phyloP scores from a whole-genome alignment of 202 grass and related monocot species.

The Brachypodium distachyon region DNA sequence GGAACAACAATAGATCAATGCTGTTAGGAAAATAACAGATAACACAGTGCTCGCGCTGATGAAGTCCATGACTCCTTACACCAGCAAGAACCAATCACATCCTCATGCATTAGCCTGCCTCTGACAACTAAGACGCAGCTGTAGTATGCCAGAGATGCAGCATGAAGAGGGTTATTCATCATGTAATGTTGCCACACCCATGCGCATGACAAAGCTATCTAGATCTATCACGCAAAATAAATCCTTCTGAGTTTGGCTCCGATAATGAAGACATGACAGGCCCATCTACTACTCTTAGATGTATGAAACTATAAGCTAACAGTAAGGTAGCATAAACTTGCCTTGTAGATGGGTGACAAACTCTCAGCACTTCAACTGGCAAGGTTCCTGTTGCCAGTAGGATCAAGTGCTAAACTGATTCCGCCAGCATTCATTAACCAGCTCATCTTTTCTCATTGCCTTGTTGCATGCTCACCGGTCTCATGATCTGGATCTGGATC shows the following conservation, averaged over 20 bases:
- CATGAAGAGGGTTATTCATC: neutral
- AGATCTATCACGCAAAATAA: too few relatives aligned
- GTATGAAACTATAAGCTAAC: too few relatives aligned
- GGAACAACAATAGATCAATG: neutral
- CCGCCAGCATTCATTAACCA: too few relatives aligned
- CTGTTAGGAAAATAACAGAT: neutral
- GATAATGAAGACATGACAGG: neutral
- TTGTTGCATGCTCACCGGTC: neutral
- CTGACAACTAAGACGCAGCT: neutral
- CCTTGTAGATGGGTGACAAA: too few relatives aligned
- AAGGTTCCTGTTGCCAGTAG: neutral
- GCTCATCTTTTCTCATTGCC: neutral
- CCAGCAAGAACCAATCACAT: neutral
- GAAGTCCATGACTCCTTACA: neutral
- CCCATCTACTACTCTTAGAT: too few relatives aligned
- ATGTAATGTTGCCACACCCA: too few relatives aligned
- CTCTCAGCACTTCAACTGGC: neutral
- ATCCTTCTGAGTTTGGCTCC: neutral
- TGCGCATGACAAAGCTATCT: neutral
- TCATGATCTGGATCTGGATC: neutral
- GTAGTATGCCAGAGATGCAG: neutral
- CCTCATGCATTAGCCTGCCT: neutral
- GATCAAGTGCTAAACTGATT: neutral
- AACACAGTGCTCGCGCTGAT: neutral
- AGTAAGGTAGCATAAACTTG: too few relatives aligned